phyloP scores from a whole-genome alignment of 768 basidiomycete genomes.

The Mycena filopes region DNA sequence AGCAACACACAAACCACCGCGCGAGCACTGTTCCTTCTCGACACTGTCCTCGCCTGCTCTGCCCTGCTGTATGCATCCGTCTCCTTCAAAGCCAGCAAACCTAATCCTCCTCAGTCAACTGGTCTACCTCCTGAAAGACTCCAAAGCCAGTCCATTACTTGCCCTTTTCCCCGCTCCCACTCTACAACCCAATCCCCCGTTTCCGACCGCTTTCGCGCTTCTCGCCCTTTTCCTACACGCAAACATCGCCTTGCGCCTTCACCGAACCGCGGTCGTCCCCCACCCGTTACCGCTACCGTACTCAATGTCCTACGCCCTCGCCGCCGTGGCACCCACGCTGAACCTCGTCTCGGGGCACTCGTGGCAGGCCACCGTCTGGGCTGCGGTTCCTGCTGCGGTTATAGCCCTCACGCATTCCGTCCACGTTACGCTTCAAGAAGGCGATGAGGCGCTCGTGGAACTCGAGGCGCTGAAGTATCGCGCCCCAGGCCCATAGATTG shows the following conservation, averaged over 20 bases:
- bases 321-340: slow-evolving; percentile 60
- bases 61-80: slow-evolving; percentile 53
- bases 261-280: slow-evolving; percentile 48
- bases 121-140: slow-evolving; percentile 54
- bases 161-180: slow-evolving; percentile 49
- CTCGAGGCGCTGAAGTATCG: slow-evolving; percentile 66
- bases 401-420: slow-evolving; percentile 59
- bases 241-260: slow-evolving; percentile 57
- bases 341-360: slow-evolving; percentile 58
- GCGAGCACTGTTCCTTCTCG: slow-evolving; percentile 52
- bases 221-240: slow-evolving; percentile 62
- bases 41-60: slow-evolving; percentile 56
- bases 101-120: slow-evolving; percentile 53
- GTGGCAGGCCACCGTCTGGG: slow-evolving; percentile 68
- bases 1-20: slow-evolving; percentile 55
- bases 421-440: slow-evolving; percentile 54
- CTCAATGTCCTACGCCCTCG: slow-evolving; percentile 47
- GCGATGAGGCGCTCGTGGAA: slow-evolving; percentile 57
- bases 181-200: slow-evolving; percentile 38
- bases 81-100: slow-evolving; percentile 19
- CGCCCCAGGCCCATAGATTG: slow-evolving; percentile 51
- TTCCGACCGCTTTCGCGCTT: slow-evolving; percentile 56
- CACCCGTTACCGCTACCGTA: slow-evolving; percentile 45
- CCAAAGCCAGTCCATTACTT: slow-evolving; percentile 59
- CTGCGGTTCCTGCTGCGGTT: slow-evolving; percentile 55